A percentile compares a stretch with the other conserved stretches of the same genome.
phyloP scores from a whole-genome alignment of 345 rosid species.

The Populus euphratica region DNA sequence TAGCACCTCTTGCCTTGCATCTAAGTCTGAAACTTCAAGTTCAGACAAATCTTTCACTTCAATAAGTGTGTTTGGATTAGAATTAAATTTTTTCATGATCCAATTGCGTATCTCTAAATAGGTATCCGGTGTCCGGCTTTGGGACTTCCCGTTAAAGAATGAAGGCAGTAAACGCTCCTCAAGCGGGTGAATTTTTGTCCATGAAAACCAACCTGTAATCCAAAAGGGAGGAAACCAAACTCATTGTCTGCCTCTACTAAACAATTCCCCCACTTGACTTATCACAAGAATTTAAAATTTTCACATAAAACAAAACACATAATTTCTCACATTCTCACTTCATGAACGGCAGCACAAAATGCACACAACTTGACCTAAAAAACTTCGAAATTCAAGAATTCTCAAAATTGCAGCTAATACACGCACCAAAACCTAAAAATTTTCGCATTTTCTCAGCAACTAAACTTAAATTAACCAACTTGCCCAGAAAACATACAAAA shows the following conservation, averaged over 20 bases:
- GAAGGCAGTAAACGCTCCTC: constrained; percentile 81
- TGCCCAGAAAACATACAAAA: not conserved
- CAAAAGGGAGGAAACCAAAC: constrained; percentile 1
- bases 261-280: not conserved
- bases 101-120: constrained; percentile 82
- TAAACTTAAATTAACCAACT: not conserved
- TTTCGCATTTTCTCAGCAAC: not conserved
- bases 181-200: constrained; percentile 72
- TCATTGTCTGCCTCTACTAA: constrained; percentile 1
- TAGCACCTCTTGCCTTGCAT: constrained; percentile 82
- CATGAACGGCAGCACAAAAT: not conserved
- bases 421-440: not conserved
- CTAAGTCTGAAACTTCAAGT: constrained; percentile 71
- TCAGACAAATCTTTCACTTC: constrained; percentile 70
- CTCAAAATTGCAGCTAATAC: not conserved
- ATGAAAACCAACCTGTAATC: constrained; percentile 89
- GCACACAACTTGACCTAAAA: not conserved
- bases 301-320: not conserved
- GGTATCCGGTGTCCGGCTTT: constrained; percentile 53
- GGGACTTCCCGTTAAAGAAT: constrained; percentile 78
- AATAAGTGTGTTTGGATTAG: constrained; percentile 54
- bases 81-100: constrained; percentile 77
- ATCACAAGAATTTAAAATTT: not conserved
- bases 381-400: not conserved
- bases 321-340: not conserved